These are phyloP conservation scores for Melocanna baccifera DNA, from an alignment of 176 grass and related monocot species.

Conservation along the genomic window DNA sequence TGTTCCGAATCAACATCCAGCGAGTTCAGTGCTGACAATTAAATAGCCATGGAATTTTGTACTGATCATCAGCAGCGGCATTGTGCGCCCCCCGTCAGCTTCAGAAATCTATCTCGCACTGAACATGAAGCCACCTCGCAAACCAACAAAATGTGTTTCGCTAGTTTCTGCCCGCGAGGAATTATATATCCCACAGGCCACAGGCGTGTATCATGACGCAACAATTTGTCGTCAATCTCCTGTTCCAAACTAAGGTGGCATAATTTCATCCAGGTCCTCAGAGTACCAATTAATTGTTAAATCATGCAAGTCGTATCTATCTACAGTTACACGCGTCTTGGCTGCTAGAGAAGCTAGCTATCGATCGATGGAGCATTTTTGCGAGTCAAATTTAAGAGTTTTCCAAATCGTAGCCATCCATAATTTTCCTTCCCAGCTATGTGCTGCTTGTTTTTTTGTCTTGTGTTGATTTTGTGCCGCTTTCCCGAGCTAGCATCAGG, in stretches of 20 bases:
- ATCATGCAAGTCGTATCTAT: neutral
- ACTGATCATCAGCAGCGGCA: neutral
- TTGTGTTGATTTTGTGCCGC: neutral
- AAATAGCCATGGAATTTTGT: neutral
- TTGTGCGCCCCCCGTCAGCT: neutral
- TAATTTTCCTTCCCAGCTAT: constrained; percentile 13
- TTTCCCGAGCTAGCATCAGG: constrained; percentile 21
- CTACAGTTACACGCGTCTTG: neutral
- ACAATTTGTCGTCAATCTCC: neutral
- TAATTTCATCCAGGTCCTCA: constrained; percentile 1
- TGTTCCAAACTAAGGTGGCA: neutral
- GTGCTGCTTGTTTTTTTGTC: constrained; percentile 25
- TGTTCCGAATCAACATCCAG: neutral
- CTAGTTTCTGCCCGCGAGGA: neutral
- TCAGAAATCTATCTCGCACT: constrained; percentile 15
- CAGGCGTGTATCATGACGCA: neutral
- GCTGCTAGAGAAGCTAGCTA: neutral
- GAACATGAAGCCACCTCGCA: neutral
- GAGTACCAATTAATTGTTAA: neutral
- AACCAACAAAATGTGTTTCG: neutral
- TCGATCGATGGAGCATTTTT: neutral
- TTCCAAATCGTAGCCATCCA: neutral
- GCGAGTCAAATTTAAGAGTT: neutral
- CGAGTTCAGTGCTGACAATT: neutral
- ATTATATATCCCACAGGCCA: neutral